Evolutionary conservation across 306 rosid species (phyloP), one percentile per base, ranked within the genome.

Genomic region (Comarum palustre): DNA sequence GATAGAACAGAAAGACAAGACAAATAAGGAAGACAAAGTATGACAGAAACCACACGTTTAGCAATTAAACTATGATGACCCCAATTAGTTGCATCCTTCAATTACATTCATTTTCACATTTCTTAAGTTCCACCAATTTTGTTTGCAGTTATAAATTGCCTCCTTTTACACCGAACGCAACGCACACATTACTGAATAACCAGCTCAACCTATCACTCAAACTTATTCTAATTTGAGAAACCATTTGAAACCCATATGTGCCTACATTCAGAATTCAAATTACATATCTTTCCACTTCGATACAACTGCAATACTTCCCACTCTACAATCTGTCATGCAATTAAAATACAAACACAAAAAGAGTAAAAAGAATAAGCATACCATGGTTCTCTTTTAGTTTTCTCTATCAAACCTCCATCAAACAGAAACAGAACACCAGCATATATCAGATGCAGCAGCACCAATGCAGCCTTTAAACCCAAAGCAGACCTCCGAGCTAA

Each of bases 401-500:
- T 85, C 76, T 88, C 89, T 24, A 90, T 86, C 83, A 95, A 85
- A 78, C 77, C 86, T 64, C 73, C 88, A 80, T 91, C 96, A 66
- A 95, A 81, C 52, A 89, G 82, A 86, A 95, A 91, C 62, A 95
- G 85, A 75, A 90, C 41, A 50, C 86, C 92, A 1, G 32, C 92
- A 74, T 87, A 91, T 66, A 87, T 75, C 76, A 91, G 76, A 81
- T 91, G 99, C 58, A 87, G 58, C 74, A 84, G 42, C 81, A 91
- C 88, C 78, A 95, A 83, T n/a, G 86, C 82, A 63, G 89, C 75
- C 82, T 88, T 95, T 75, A 95, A 84, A 71, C 82, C 87, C 84
- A 87, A 69, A 15, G 99, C 67, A 72, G 97, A 85, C 85, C 99
- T 90, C 68, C 91, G 93, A 80, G 82, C 99, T 95, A 57, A 85